These are phyloP conservation scores for Allantophomopsis cytisporea DNA, from an alignment of 2,329 filamentous ascomycete species.

Conservation along the genomic window DNA sequence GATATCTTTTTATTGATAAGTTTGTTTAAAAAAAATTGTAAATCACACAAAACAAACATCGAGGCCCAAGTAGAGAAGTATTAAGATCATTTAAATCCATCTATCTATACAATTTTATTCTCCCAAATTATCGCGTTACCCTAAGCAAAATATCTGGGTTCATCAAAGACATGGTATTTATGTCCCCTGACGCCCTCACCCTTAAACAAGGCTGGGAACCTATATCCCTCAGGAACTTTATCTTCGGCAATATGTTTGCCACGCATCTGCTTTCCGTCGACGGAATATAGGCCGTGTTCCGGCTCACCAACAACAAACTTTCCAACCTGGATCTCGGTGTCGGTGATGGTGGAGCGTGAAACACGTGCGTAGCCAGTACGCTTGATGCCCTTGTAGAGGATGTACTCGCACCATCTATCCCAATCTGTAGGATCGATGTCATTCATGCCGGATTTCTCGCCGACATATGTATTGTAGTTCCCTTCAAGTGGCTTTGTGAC, in stretches of 20 bases:
- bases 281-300: conserved; percentile 33
- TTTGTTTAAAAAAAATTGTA: too few relatives aligned
- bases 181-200: conserved; percentile 82
- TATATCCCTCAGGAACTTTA: conserved; percentile 61
- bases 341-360: conserved; percentile 81
- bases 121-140: too few relatives aligned
- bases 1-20: too few relatives aligned
- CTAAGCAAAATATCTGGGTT: conserved; percentile 58
- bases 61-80: too few relatives aligned
- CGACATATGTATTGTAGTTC: conserved; percentile 95
- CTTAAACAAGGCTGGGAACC: conserved; percentile 75
- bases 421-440: conserved; percentile 88
- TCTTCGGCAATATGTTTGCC: conserved; percentile 48
- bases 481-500: conserved; percentile 83
- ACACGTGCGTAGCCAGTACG: conserved; percentile 83
- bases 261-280: conserved; percentile 37
- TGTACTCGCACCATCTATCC: conserved; percentile 99
- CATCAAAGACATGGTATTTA: conserved; percentile 87
- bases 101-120: too few relatives aligned
- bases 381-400: conserved; percentile 80
- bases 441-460: conserved; percentile 76
- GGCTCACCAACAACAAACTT: conserved; percentile 79
- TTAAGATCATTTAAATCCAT: too few relatives aligned
- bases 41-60: too few relatives aligned
- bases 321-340: conserved; percentile 92